phyloP scores from a whole-genome alignment of 257 asterid species.

The Knoxia roxburghii region DNA sequence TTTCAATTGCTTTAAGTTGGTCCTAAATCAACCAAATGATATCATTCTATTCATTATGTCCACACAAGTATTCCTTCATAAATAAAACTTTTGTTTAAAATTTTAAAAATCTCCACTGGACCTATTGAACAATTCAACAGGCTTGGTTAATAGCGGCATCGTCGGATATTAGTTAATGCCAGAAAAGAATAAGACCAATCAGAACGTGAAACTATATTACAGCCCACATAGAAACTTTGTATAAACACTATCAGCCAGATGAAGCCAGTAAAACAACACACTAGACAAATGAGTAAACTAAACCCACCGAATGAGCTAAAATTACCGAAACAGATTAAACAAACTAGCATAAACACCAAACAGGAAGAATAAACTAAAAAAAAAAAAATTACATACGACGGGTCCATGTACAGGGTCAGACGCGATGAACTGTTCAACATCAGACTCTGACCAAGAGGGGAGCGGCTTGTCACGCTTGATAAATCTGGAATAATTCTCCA shows the following conservation, averaged over 20 bases:
- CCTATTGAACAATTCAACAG: neutral
- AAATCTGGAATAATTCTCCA: constrained; percentile 62
- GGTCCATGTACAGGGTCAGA: constrained; percentile 82
- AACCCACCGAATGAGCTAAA: neutral
- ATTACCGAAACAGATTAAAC: neutral
- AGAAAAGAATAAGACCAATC: neutral
- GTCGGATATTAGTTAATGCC: neutral
- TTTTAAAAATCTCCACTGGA: no score
- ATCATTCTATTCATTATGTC: no score
- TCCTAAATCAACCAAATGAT: no score
- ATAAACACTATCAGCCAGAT: no score
- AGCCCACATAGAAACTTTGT: neutral
- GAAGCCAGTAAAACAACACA: neutral
- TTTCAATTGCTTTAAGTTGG: no score
- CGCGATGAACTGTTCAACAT: constrained; percentile 68
- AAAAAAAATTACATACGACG: constrained; percentile 36
- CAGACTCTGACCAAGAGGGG: constrained; percentile 75
- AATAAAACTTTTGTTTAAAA: no score
- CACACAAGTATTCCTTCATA: no score
- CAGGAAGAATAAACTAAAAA: neutral
- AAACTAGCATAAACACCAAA: neutral
- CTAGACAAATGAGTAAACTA: no score
- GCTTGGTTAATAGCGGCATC: neutral
- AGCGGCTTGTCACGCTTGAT: constrained; percentile 66
- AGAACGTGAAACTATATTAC: neutral